Evolutionary conservation across 306 rosid species (phyloP).

Genomic region (Casuarina equisetifolia): DNA sequence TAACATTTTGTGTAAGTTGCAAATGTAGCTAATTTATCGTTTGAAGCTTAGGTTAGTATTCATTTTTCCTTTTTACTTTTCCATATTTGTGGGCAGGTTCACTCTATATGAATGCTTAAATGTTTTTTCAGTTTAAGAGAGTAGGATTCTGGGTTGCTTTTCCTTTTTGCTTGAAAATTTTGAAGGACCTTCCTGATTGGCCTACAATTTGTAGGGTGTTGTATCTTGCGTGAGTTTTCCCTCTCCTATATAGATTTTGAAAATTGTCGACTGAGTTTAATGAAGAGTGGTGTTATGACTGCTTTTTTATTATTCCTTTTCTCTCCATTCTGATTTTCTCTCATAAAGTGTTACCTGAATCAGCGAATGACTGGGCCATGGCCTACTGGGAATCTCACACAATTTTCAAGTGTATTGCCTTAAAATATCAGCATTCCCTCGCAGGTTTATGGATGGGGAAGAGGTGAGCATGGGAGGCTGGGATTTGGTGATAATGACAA

Average conservation of each 20-base stretch:
- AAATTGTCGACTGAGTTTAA: not conserved
- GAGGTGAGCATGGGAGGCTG: conserved; percentile 99
- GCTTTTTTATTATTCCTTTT: not conserved
- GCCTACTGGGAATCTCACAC: not conserved
- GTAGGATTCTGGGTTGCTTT: not conserved
- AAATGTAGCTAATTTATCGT: not conserved
- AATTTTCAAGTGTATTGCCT: conserved; percentile 1
- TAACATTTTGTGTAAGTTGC: not conserved
- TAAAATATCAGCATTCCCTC: conserved; percentile 16
- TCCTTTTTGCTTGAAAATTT: not conserved
- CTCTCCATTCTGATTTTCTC: not conserved
- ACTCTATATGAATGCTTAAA: not conserved
- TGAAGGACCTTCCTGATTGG: not conserved
- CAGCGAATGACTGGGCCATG: not conserved
- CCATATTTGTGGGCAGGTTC: not conserved
- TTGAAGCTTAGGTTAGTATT: not conserved
- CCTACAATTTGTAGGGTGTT: not conserved
- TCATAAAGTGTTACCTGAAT: not conserved
- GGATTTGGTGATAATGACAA: conserved; percentile 97
- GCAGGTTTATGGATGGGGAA: conserved; percentile 99
- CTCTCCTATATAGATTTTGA: not conserved
- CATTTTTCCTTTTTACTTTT: not conserved
- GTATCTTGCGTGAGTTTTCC: not conserved
- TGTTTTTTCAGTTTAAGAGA: not conserved
- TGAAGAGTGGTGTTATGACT: not conserved